Conservation (phyloP, 2,329 filamentous ascomycete species). For the Cercospora canescens region DNA sequence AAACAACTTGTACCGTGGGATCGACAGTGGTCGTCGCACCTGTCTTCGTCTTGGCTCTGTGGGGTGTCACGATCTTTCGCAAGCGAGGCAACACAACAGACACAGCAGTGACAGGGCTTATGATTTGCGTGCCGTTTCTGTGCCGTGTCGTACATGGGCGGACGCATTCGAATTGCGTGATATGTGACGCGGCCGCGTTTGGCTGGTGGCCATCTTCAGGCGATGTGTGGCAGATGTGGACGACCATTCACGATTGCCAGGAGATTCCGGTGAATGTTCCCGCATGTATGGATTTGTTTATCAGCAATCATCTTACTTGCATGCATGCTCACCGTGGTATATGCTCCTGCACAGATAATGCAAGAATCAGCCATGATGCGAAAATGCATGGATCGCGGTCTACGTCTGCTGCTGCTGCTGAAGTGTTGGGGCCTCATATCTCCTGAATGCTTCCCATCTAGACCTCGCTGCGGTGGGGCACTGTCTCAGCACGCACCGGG, state of each 20-base stretch:
- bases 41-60: neutral
- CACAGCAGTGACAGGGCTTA: neutral
- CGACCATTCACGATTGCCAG: neutral
- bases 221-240: neutral
- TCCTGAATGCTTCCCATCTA: neutral
- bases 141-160: neutral
- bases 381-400: neutral
- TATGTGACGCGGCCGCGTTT: neutral
- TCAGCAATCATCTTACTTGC: neutral
- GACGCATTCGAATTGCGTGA: neutral
- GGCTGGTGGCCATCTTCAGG: neutral
- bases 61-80: neutral
- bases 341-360: neutral
- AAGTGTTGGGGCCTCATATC: neutral
- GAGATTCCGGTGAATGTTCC: neutral
- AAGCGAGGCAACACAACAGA: constrained; percentile 1
- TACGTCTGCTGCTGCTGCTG: neutral
- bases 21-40: neutral
- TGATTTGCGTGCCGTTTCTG: neutral
- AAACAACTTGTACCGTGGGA: neutral
- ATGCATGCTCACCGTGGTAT: neutral
- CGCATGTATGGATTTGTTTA: neutral
- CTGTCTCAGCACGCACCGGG: neutral
- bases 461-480: neutral
- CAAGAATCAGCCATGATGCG: neutral